Conservation (phyloP, 2,329 filamentous ascomycete species). For the Didymosphaeria variabile region DNA sequence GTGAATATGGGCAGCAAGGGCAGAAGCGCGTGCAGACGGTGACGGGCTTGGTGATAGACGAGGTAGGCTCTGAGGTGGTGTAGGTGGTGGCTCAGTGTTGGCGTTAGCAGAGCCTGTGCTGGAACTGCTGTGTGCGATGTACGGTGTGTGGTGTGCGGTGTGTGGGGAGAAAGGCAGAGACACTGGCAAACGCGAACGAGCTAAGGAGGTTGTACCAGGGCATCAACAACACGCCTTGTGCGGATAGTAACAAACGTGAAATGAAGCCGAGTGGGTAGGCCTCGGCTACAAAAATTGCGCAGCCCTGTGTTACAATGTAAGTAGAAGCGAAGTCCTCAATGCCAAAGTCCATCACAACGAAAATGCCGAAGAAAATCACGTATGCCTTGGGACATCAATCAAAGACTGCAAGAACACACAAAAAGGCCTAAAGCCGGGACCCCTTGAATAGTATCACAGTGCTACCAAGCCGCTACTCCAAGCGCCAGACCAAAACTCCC, state of each 20-base stretch:
- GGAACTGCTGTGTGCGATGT: neutral
- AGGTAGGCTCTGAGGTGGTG: constrained; percentile 44
- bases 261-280: neutral
- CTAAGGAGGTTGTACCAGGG: neutral
- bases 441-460: neutral
- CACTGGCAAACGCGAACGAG: neutral
- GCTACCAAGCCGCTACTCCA: neutral
- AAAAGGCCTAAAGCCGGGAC: neutral
- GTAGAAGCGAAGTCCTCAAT: neutral
- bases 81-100: constrained; percentile 25
- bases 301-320: neutral
- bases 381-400: neutral
- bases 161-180: neutral
- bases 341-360: neutral
- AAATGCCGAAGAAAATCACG: neutral
- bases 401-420: neutral
- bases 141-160: neutral
- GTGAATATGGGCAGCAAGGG: neutral
- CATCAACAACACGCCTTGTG: neutral
- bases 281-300: neutral
- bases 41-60: constrained; percentile 47
- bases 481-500: neutral
- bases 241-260: neutral
- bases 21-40: constrained; percentile 39
- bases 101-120: neutral